phyloP scores from a whole-genome alignment of 352 stramenopile genomes.

The Aphanomyces invadans region DNA sequence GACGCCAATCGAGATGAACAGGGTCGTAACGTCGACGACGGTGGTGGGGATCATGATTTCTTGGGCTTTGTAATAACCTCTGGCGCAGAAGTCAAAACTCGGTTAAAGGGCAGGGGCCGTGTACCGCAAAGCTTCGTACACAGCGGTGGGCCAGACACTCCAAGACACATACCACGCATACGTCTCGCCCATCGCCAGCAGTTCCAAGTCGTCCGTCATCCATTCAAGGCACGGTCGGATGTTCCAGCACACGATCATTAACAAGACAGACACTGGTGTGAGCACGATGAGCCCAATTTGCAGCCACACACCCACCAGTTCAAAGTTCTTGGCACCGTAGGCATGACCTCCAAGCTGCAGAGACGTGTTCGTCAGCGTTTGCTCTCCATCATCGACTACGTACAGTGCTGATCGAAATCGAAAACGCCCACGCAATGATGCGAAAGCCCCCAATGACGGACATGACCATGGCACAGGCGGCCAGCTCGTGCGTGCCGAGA shows the following conservation, averaged over 20 bases:
- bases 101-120: not conserved
- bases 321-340: slow-evolving; percentile 72
- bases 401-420: slow-evolving; percentile 23
- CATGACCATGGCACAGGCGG: slow-evolving; percentile 5
- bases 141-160: slow-evolving; percentile 51
- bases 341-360: slow-evolving; percentile 55
- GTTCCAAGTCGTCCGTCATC: slow-evolving; percentile 54
- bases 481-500: slow-evolving; percentile 4
- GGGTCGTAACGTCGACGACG: slow-evolving; percentile 57
- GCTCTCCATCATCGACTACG: not conserved
- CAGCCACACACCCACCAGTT: slow-evolving; percentile 67
- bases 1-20: slow-evolving; percentile 49
- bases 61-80: slow-evolving; percentile 59
- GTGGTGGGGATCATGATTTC: slow-evolving; percentile 70
- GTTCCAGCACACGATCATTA: slow-evolving; percentile 45
- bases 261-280: slow-evolving; percentile 44
- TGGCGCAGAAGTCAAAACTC: not conserved
- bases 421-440: slow-evolving; percentile 18
- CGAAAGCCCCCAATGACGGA: slow-evolving; percentile 16
- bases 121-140: slow-evolving; percentile 55
- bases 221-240: slow-evolving; percentile 8
- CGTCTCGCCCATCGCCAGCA: slow-evolving; percentile 48
- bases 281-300: slow-evolving; percentile 67
- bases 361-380: not conserved
- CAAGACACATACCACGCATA: slow-evolving; percentile 53